A percentile compares a stretch with the other conserved stretches of the same genome.
phyloP scores from a whole-genome alignment of 371 early-diverging fungal species.

The Mucor plumbeus region DNA sequence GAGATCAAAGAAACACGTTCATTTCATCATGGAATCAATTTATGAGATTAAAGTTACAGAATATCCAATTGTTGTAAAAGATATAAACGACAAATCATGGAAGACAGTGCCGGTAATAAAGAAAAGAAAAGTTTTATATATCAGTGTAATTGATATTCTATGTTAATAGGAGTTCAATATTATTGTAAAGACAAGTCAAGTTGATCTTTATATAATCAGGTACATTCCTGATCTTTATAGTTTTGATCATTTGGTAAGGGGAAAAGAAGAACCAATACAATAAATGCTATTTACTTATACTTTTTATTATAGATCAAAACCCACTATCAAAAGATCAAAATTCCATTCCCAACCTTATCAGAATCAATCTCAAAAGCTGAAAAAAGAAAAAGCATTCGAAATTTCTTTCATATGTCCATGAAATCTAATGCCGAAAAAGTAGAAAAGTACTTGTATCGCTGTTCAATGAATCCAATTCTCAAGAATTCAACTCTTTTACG shows the following conservation, averaged over 20 bases:
- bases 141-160: not conserved
- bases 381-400: constrained; percentile 45
- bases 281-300: not conserved
- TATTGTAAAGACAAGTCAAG: constrained; percentile 54
- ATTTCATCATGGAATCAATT: constrained; percentile 21
- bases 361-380: constrained; percentile 32
- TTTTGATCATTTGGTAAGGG: constrained; percentile 62
- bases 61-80: constrained; percentile 29
- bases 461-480: constrained; percentile 38
- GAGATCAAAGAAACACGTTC: constrained; percentile 25
- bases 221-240: constrained; percentile 66
- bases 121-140: not conserved
- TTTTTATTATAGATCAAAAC: constrained; percentile 38
- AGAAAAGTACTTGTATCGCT: constrained; percentile 48
- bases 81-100: constrained; percentile 24
- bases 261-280: not conserved
- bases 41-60: constrained; percentile 31
- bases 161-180: constrained; percentile 49
- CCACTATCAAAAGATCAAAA: constrained; percentile 48
- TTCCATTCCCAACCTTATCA: constrained; percentile 47
- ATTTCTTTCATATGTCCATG: constrained; percentile 27
- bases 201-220: constrained; percentile 53
- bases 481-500: constrained; percentile 44
- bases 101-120: constrained; percentile 33
- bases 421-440: constrained; percentile 53